Conservation (phyloP, 2,329 filamentous ascomycete species). For the Colletotrichum coccodes region DNA sequence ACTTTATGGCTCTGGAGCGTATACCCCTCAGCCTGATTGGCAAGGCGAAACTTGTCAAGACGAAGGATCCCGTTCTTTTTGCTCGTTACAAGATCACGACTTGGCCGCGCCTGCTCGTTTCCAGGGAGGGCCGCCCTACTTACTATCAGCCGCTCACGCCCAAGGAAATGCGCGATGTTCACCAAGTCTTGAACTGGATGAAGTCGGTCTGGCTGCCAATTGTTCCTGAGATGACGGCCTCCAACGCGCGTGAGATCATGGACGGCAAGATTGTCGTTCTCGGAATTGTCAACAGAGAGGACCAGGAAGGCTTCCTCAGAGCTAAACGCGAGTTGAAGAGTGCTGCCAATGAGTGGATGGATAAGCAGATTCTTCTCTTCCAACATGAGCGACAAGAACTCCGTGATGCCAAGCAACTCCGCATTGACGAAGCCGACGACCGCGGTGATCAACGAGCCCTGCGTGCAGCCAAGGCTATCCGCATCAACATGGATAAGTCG, state of each 20-base stretch:
- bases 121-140: constrained; percentile 86
- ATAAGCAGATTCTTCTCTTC: constrained; percentile 91
- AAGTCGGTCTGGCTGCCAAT: constrained; percentile 95
- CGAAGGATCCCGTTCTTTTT: constrained; percentile 78
- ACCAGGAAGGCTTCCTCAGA: constrained; percentile 80
- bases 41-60: constrained; percentile 92
- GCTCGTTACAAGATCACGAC: constrained; percentile 94
- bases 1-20: constrained; percentile 88
- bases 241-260: constrained; percentile 96
- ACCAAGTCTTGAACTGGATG: constrained; percentile 89
- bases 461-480: constrained; percentile 87
- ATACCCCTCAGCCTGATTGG: constrained; percentile 90
- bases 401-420: constrained; percentile 91
- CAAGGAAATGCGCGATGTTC: constrained; percentile 89
- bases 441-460: constrained; percentile 89
- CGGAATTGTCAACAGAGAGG: constrained; percentile 83
- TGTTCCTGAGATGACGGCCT: constrained; percentile 90
- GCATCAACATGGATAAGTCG: constrained; percentile 89
- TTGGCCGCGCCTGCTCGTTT: constrained; percentile 93
- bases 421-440: constrained; percentile 96
- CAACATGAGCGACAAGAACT: constrained; percentile 93
- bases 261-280: constrained; percentile 94
- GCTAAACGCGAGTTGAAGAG: constrained; percentile 93
- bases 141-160: constrained; percentile 92
- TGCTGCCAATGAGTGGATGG: constrained; percentile 97